These are phyloP conservation scores for Leccinum boreale DNA, from an alignment of 768 basidiomycete species.

Conservation along the genomic window DNA sequence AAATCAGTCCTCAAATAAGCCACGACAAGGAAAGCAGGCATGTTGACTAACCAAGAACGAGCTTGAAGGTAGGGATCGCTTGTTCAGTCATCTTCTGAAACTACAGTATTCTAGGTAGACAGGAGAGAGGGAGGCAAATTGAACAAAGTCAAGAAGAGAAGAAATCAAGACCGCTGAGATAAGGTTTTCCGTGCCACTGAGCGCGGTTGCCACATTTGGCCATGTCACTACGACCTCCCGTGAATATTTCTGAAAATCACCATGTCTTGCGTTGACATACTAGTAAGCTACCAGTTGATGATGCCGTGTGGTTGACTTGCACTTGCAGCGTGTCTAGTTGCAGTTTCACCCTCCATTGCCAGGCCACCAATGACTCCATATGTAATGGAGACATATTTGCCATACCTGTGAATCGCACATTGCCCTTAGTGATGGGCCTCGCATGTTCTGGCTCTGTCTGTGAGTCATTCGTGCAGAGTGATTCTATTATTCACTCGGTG, in stretches of 20 bases:
- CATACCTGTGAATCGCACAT: not conserved
- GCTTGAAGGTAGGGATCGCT: conserved; percentile 90
- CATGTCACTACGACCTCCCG: conserved; percentile 3
- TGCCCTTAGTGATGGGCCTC: not conserved
- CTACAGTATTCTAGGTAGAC: conserved; percentile 22
- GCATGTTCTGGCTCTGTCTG: not conserved
- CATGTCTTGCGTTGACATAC: not conserved
- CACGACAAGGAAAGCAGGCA: not conserved
- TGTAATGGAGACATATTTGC: not conserved
- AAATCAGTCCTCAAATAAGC: conserved; percentile 20
- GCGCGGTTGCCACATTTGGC: conserved; percentile 23
- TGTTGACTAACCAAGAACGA: conserved; percentile 82
- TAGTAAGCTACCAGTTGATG: not conserved
- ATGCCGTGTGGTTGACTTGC: not conserved
- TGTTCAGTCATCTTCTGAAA: conserved; percentile 35
- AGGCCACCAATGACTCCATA: not conserved
- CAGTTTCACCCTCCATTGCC: not conserved
- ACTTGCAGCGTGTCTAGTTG: not conserved
- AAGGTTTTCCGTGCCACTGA: conserved; percentile 34
- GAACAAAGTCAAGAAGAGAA: conserved; percentile 26
- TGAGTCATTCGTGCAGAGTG: not conserved
- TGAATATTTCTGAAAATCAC: not conserved
- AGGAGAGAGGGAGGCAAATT: conserved; percentile 13
- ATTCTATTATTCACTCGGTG: not conserved
- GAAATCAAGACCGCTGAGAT: conserved; percentile 35